Base-by-base conservation (phyloP, 2,329 filamentous ascomycete genomes). In the Coniochaeta sp. region DNA sequence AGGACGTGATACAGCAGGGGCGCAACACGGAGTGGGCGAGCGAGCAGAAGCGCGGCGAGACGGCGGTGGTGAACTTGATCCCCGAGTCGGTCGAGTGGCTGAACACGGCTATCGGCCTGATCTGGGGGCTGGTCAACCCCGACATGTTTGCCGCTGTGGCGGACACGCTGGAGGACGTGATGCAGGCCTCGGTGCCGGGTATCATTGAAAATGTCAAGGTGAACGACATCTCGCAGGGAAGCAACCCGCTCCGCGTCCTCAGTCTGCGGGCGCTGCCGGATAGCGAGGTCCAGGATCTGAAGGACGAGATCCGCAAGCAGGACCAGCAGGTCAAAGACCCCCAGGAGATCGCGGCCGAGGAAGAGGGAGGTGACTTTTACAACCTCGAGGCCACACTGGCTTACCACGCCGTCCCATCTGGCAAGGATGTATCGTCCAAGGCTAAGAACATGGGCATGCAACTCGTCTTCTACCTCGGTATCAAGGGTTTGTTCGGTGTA, bases 381-480 rank as follows among this genome's bases (percentile, higher is more conserved):
- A 96, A 96, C 61, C 76, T 96, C 48, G 91, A 96, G 66, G 85
- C 89, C 24, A 89, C 90, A 0, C 86, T 96, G 61, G 91, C 91
- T 1, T 96, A 96, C 65, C 91, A 96, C 63, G 89, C 92, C 9
- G 83, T 86, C 65, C 91, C 91, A 12, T 85, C 81, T 2, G 78
- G 81, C 5, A 75, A 76, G 53, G 81, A 85, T 47, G 78, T 90
- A 12, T 86, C 88, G 2, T 86, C 88, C 46, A 94, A 91, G 68
- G 90, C 91, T 5, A 82, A 87, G 58, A 97, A 96, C 65, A 96
- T 96, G 89, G 91, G 95, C 62, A 96, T 96, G 90, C 87, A 95
- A 61, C 71, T 97, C 13, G 82, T 96, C 8, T 97, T 99, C 67
- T 97, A 96, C 58, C 79, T 97, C 1, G 94, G 94, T 52, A 74